phyloP scores from a whole-genome alignment of 164 flowering plant genomes.

The Liquidambar formosana region DNA sequence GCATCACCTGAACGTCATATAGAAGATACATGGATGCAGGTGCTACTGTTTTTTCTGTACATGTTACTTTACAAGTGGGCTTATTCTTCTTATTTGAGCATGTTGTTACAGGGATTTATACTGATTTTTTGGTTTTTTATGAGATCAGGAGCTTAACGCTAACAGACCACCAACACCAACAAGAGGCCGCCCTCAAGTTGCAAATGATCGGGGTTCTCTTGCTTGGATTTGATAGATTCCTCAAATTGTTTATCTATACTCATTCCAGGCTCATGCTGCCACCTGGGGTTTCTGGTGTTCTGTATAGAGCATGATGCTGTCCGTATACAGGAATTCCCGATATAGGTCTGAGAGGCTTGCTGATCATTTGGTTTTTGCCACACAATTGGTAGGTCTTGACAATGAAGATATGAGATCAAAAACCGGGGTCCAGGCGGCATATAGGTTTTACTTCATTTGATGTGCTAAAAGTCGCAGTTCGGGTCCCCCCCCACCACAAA shows the following conservation, averaged over 20 bases:
- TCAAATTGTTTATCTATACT: slow-evolving; percentile 15
- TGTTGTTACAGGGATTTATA: neutral
- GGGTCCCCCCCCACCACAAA: slow-evolving; percentile 11
- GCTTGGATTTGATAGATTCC: slow-evolving; percentile 74
- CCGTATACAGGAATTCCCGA: slow-evolving; percentile 15
- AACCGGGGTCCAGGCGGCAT: slow-evolving; percentile 24
- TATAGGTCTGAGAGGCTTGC: slow-evolving; percentile 6
- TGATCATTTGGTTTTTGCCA: slow-evolving; percentile 12
- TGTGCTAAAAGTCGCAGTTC: slow-evolving; percentile 22
- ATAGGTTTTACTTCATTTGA: slow-evolving; percentile 5
- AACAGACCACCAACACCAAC: slow-evolving; percentile 99
- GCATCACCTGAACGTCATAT: slow-evolving; percentile 88
- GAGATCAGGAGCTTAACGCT: slow-evolving; percentile 90
- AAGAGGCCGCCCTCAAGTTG: slow-evolving; percentile 94
- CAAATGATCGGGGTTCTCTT: slow-evolving; percentile 90
- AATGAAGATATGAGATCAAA: slow-evolving; percentile 10
- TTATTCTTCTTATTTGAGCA: neutral
- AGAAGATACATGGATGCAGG: slow-evolving; percentile 99
- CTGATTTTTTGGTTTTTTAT: neutral
- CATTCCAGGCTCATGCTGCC: slow-evolving; percentile 32
- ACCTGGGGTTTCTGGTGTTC: slow-evolving; percentile 32
- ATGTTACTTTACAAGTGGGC: neutral
- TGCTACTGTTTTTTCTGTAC: slow-evolving; percentile 15
- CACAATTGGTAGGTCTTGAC: slow-evolving; percentile 12
- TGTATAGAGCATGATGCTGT: slow-evolving; percentile 38